Evolutionary conservation across 257 asterid genomes (phyloP).

Genomic region (Schizonepeta tenuifolia): DNA sequence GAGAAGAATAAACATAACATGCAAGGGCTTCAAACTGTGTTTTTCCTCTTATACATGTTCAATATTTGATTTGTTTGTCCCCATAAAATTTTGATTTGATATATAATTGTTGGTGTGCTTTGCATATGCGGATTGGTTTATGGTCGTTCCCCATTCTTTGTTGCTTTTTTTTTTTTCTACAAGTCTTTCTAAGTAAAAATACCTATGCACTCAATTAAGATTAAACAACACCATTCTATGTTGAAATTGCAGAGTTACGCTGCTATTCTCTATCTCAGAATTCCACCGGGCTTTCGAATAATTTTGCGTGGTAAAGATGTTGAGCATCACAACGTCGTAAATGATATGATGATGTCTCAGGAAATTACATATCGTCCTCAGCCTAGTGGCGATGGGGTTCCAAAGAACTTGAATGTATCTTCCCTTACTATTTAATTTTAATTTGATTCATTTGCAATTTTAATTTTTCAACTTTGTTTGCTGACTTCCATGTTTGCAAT

Average conservation of each 20-base stretch:
- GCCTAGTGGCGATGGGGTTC: conserved; percentile 69
- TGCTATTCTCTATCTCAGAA: conserved; percentile 90
- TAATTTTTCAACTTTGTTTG: conserved; percentile 28
- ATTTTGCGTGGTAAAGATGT: conserved; percentile 93
- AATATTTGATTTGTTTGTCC: conserved; percentile 1
- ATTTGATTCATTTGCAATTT: conserved; percentile 4
- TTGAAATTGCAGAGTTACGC: conserved; percentile 79
- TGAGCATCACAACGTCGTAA: conserved; percentile 91
- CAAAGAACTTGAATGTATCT: conserved; percentile 68
- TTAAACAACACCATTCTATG: conserved; percentile 22
- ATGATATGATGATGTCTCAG: conserved; percentile 98
- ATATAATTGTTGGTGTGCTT: background rate
- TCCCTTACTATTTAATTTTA: conserved; percentile 7
- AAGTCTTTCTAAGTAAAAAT: background rate
- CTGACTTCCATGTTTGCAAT: conserved; percentile 29
- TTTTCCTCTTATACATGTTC: background rate
- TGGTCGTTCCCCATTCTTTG: background rate
- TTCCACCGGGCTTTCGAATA: conserved; percentile 83
- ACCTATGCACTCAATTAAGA: background rate
- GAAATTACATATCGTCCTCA: conserved; percentile 92
- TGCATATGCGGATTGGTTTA: background rate
- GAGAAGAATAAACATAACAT: background rate
- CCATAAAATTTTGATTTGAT: background rate
- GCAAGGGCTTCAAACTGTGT: background rate
- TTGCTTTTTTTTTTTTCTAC: background rate